These are phyloP conservation scores for Shiraia sp. DNA, from an alignment of 2,329 filamentous ascomycete species.

Conservation along the genomic window DNA sequence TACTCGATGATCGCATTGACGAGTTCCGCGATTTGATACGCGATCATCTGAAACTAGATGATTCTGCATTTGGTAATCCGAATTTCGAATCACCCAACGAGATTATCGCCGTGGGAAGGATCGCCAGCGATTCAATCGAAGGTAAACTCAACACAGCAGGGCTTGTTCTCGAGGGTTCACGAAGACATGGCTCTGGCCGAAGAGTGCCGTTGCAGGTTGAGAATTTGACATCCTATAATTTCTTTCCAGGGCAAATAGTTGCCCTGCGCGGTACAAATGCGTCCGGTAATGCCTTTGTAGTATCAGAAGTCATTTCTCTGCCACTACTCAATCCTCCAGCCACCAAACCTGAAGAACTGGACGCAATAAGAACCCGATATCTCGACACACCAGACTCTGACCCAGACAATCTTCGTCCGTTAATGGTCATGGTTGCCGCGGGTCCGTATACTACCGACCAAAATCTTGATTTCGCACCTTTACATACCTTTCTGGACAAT, in stretches of 20 bases:
- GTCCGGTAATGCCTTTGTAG: slow-evolving; percentile 79
- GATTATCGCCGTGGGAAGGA: slow-evolving; percentile 86
- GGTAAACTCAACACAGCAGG: slow-evolving; percentile 85
- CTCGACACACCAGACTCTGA: slow-evolving; percentile 63
- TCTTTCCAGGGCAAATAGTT: slow-evolving; percentile 94
- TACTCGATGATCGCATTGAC: slow-evolving; percentile 93
- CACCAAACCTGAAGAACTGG: slow-evolving; percentile 67
- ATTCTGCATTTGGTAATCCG: slow-evolving; percentile 83
- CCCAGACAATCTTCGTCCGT: slow-evolving; percentile 58
- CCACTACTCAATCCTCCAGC: slow-evolving; percentile 77
- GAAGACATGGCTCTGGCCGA: slow-evolving; percentile 79
- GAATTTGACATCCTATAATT: slow-evolving; percentile 70
- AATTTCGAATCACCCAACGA: slow-evolving; percentile 82
- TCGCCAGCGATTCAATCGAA: slow-evolving; percentile 84
- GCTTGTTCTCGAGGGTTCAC: slow-evolving; percentile 84
- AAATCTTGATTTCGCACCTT: slow-evolving; percentile 85
- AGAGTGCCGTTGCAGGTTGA: slow-evolving; percentile 80
- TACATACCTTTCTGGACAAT: slow-evolving; percentile 78
- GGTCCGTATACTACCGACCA: slow-evolving; percentile 93
- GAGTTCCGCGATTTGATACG: slow-evolving; percentile 78
- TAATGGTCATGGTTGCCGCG: slow-evolving; percentile 77
- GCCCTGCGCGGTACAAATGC: slow-evolving; percentile 85
- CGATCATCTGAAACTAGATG: slow-evolving; percentile 74
- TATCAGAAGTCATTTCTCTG: slow-evolving; percentile 73
- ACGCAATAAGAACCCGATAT: slow-evolving; percentile 70